Percentiles rank a stretch among this genome's conserved stretches.
phyloP scores from a whole-genome alignment of 192 early-diverging fungal species.

The Rhizophagus sp. region DNA sequence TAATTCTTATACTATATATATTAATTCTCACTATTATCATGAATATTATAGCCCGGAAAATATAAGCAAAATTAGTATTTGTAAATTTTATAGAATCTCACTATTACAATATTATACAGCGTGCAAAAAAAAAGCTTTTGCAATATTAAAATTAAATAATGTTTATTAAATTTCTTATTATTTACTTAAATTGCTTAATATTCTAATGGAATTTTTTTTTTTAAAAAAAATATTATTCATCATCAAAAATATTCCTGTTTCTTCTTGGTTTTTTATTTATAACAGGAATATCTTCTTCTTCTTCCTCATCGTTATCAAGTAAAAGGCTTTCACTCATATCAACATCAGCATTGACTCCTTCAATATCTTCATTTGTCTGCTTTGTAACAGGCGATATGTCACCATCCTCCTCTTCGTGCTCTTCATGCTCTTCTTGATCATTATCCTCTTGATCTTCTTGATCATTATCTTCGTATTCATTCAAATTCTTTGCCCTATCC shows the following conservation, averaged over 20 bases:
- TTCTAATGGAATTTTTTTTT: no score
- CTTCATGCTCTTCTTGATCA: not conserved
- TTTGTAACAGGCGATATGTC: not conserved
- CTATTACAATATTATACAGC: no score
- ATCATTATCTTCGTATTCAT: not conserved
- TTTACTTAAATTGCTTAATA: no score
- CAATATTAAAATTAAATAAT: no score
- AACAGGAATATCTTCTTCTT: constrained; percentile 12
- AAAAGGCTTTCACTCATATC: not conserved
- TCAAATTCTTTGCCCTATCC: not conserved
- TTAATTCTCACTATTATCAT: no score
- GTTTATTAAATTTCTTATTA: no score
- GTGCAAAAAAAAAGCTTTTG: no score
- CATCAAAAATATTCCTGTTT: not conserved
- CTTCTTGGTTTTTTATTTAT: not conserved
- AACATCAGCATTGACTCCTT: not conserved
- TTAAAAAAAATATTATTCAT: not conserved
- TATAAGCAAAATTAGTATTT: no score
- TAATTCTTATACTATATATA: no score
- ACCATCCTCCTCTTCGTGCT: not conserved
- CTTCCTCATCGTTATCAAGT: not conserved
- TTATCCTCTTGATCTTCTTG: not conserved
- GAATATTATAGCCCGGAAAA: no score
- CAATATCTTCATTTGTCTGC: not conserved
- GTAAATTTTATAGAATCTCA: no score